These are phyloP conservation scores for Nigrospora sphaerica DNA, from an alignment of 2,329 filamentous ascomycete species.

Conservation along the genomic window DNA sequence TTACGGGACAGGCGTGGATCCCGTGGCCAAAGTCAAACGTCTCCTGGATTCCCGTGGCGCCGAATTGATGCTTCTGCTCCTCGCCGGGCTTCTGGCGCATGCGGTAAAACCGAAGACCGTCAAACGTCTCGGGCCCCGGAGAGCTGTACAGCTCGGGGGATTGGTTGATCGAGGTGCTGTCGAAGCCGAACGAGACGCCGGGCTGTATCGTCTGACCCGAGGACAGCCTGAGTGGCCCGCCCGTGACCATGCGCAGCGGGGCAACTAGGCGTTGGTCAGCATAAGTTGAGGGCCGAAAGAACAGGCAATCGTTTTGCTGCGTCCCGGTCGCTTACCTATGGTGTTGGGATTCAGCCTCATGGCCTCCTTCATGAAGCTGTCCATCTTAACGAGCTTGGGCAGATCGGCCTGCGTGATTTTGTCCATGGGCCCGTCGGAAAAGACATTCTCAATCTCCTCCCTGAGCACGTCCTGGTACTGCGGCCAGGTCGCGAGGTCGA, in stretches of 20 bases:
- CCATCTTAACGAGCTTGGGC: not conserved
- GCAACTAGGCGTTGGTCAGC: not conserved
- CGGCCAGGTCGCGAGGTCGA: not conserved
- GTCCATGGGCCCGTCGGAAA: not conserved
- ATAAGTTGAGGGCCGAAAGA: too few relatives aligned
- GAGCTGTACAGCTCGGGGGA: not conserved
- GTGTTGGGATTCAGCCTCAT: not conserved
- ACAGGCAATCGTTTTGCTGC: too few relatives aligned
- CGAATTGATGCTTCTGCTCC: not conserved
- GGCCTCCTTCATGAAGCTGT: not conserved
- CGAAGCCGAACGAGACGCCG: not conserved
- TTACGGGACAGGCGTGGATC: not conserved
- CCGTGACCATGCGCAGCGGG: not conserved
- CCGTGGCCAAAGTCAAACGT: not conserved
- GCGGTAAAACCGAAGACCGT: not conserved
- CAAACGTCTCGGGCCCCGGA: not conserved
- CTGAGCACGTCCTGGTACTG: not conserved
- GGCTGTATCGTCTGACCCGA: not conserved
- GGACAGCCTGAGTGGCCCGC: not conserved
- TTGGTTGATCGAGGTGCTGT: not conserved
- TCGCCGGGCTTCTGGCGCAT: not conserved
- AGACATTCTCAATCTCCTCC: not conserved
- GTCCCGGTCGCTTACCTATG: not conserved
- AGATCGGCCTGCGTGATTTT: not conserved
- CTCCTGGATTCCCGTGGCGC: not conserved